Conservation (phyloP, 148 eudicot genomes). For the Dianthus caryophyllus region DNA sequence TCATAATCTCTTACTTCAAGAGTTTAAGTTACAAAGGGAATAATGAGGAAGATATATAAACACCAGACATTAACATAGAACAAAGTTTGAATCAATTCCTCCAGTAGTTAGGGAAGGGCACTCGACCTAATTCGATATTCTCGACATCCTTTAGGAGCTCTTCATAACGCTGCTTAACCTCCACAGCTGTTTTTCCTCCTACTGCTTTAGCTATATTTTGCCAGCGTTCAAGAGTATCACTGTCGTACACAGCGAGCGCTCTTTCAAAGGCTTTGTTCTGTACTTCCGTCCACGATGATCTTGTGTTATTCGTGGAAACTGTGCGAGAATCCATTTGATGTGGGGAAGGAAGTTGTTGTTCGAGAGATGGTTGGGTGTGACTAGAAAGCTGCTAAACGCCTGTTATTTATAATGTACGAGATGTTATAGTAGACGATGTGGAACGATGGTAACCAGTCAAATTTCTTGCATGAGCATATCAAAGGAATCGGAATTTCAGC, state of each 20-base stretch:
- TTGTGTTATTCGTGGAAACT: constrained; percentile 16
- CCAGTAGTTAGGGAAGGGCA: constrained; percentile 46
- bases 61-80: no score
- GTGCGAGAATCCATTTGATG: constrained; percentile 13
- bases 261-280: constrained; percentile 52
- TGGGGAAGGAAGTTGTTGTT: neutral
- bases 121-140: constrained; percentile 40
- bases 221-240: constrained; percentile 54
- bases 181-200: constrained; percentile 43
- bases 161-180: constrained; percentile 40
- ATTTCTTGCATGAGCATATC: constrained; percentile 14
- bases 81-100: neutral
- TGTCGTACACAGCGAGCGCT: constrained; percentile 43
- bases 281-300: constrained; percentile 38
- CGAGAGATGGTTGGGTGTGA: constrained; percentile 30
- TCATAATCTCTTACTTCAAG: no score
- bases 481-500: constrained; percentile 6
- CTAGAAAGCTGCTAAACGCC: constrained; percentile 27
- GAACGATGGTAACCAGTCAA: constrained; percentile 39
- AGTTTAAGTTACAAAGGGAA: no score
- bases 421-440: constrained; percentile 24
- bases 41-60: no score
- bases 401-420: constrained; percentile 33
- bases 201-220: constrained; percentile 46
- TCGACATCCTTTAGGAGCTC: constrained; percentile 39